Conservation (phyloP, 2,329 filamentous ascomycete genomes). For the Colletotrichum cordylinicola region DNA sequence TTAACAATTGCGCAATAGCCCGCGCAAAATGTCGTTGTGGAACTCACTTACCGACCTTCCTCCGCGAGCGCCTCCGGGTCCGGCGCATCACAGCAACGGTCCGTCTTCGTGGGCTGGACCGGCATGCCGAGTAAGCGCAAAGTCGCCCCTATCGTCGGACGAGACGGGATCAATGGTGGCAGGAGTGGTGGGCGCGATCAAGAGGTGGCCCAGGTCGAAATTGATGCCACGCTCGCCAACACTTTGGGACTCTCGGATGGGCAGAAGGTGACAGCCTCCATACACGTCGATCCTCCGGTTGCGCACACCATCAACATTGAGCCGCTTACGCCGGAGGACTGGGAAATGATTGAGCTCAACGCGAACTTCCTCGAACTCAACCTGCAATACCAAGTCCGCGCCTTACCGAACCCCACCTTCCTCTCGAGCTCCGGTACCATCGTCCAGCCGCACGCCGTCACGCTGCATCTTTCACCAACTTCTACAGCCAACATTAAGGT, state of each 20-base stretch:
- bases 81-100: slow-evolving; percentile 61
- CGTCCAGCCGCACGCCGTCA: slow-evolving; percentile 76
- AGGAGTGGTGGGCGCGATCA: slow-evolving; percentile 71
- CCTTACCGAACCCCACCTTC: slow-evolving; percentile 84
- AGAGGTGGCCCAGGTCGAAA: slow-evolving; percentile 79
- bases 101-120: slow-evolving; percentile 93
- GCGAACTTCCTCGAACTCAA: slow-evolving; percentile 96
- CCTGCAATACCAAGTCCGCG: slow-evolving; percentile 89
- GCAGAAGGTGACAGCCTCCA: slow-evolving; percentile 72
- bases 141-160: slow-evolving; percentile 73
- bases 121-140: slow-evolving; percentile 95
- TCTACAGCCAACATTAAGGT: slow-evolving; percentile 93
- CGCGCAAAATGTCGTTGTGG: slow-evolving; percentile 95
- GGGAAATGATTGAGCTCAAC: slow-evolving; percentile 98
- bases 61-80: slow-evolving; percentile 50
- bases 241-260: slow-evolving; percentile 81
- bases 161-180: slow-evolving; percentile 71
- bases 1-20: slow-evolving; percentile 55
- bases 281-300: slow-evolving; percentile 90
- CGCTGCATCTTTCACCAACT: slow-evolving; percentile 91
- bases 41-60: slow-evolving; percentile 75
- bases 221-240: slow-evolving; percentile 84
- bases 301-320: slow-evolving; percentile 97
- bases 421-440: slow-evolving; percentile 54
- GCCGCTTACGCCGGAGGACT: slow-evolving; percentile 91